phyloP scores from a whole-genome alignment of 73 alveolate genomes.

The Blepharisma japonicum region DNA sequence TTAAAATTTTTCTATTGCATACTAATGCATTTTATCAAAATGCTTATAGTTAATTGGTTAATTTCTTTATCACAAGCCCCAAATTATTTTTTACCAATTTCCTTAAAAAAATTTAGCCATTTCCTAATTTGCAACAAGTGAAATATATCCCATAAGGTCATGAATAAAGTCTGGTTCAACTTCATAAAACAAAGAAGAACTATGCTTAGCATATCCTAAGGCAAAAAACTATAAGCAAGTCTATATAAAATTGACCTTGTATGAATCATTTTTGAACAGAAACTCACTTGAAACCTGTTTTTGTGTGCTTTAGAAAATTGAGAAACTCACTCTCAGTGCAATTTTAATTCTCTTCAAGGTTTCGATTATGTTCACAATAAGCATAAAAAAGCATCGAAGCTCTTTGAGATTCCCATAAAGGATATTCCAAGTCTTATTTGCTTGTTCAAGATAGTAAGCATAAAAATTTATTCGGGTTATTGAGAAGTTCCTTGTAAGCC shows the following conservation, averaged over 20 bases:
- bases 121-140: constrained; percentile 38
- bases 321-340: constrained; percentile 18
- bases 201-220: neutral
- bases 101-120: constrained; percentile 42
- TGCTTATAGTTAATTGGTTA: constrained; percentile 23
- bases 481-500: too few relatives aligned
- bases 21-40: too few relatives aligned
- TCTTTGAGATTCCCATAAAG: constrained; percentile 26
- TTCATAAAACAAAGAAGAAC: neutral
- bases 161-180: neutral
- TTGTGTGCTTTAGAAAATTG: neutral
- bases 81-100: constrained; percentile 44
- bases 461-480: too few relatives aligned
- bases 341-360: neutral
- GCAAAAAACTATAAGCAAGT: neutral
- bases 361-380: constrained; percentile 32
- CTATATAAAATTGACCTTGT: neutral
- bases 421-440: constrained; percentile 33
- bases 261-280: neutral
- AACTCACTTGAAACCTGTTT: neutral
- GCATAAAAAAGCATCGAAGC: constrained; percentile 30
- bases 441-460: constrained; percentile 30
- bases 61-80: constrained; percentile 42
- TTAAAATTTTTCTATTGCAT: too few relatives aligned
- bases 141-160: constrained; percentile 47